Base-by-base conservation (phyloP, 768 basidiomycete species). In the Phallus indusiatus region DNA sequence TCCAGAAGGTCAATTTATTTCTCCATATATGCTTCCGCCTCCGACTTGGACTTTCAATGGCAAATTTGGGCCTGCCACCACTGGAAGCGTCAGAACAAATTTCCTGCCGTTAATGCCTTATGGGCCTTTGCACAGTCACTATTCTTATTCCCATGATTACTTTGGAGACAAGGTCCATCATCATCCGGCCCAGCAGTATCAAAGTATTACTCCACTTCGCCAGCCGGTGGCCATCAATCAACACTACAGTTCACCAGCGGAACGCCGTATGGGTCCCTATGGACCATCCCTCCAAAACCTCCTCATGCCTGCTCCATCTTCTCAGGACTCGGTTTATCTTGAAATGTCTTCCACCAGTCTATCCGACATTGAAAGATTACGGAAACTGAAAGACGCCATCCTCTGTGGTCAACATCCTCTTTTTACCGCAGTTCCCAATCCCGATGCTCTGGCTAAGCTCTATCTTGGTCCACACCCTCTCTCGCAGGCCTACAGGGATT, bases 381-480 rank as follows among this genome's bases (percentile, higher is more conserved):
- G 89, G 71, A 82, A 82, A 58, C 81, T 90, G 69, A 90, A 90
- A 69, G 73, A 81, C 21, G 73, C 79, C 57, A 90, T 90, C 70
- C 85, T 83, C 66, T 77, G 75, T 34, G 81, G 80, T 53, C 87
- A 90, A 66, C 88, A 90, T 69, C 81, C 86, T 57, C 75, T 82
- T 64, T 90, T 81, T 68, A 79, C 80, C 21, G 80, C 87, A 28
- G 67, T 80, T 50, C 86, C 88, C 22, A 78, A 82, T 60, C 88
- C 87, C 28, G 75, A 75, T 16, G 78, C 77, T 53, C 80, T 90
- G 42, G 84, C 82, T 36, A 77, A 74, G 52, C 71, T 86, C 58
- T 90, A 86, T 71, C 71, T 81, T 59, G 88, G 88, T 36, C 71
- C 77, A n/a, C 70, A 71, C 55, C 62, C 69, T 14, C n/a, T n/a